A percentile compares a stretch with the other conserved stretches of the same genome.
These are phyloP conservation scores for Hypoxylon sp. DNA, from an alignment of 2,329 filamentous ascomycete species.

Conservation along the genomic window DNA sequence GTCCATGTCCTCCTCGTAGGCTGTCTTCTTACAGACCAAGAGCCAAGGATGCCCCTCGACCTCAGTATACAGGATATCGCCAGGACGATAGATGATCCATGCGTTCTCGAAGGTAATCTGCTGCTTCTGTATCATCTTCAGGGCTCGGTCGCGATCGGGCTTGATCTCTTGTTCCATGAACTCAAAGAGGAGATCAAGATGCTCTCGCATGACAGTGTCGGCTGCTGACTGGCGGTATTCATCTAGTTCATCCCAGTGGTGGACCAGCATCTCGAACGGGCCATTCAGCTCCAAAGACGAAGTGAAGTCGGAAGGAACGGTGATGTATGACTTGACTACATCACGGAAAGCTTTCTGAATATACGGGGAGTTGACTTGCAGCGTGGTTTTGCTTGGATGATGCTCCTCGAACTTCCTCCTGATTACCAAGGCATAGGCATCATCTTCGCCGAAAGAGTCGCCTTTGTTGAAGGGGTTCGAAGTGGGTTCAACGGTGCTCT, in stretches of 20 bases:
- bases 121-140: constrained; percentile 46
- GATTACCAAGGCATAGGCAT: constrained; percentile 47
- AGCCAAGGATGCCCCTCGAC: constrained; percentile 48
- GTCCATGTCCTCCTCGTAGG: constrained; percentile 42
- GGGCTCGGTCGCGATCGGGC: constrained; percentile 37
- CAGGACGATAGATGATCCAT: constrained; percentile 49
- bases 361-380: constrained; percentile 48
- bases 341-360: constrained; percentile 48
- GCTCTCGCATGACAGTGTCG: constrained; percentile 26
- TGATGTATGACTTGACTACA: constrained; percentile 43
- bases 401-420: constrained; percentile 39
- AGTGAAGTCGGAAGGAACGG: constrained; percentile 47
- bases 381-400: constrained; percentile 36
- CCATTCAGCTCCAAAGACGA: constrained; percentile 42
- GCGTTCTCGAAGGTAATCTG: constrained; percentile 46
- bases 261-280: constrained; percentile 48
- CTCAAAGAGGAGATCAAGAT: constrained; percentile 48
- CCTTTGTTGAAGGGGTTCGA: constrained; percentile 44
- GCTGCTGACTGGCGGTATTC: constrained; percentile 37
- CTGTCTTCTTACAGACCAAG: constrained; percentile 44
- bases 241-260: constrained; percentile 49
- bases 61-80: constrained; percentile 47
- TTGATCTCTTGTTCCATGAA: constrained; percentile 50
- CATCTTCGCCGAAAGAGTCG: constrained; percentile 39
- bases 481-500: constrained; percentile 33